Conservation (phyloP, 2,329 filamentous ascomycete genomes). For the Proliferodiscus dingleyae region DNA sequence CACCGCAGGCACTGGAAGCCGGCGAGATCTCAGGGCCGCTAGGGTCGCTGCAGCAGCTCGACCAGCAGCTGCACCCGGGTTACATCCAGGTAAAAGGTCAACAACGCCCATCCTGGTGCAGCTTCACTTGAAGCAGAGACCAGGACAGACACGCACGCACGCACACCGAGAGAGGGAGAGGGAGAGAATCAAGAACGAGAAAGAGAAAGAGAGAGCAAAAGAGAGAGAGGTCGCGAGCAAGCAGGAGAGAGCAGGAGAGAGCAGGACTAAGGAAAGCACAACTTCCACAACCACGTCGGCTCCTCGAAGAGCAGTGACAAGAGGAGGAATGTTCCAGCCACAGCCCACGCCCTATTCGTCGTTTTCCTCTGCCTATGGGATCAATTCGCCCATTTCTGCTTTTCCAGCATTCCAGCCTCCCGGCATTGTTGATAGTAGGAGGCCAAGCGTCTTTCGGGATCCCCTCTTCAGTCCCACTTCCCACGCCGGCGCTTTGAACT, state of each 20-base stretch:
- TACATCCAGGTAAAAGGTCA: no score
- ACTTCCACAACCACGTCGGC: background rate
- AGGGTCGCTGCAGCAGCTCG: no score
- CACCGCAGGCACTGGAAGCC: background rate
- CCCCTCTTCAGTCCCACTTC: constrained; percentile 23
- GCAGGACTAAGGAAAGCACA: background rate
- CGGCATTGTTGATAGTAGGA: constrained; percentile 14
- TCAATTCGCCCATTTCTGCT: constrained; percentile 4
- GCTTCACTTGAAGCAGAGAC: no score
- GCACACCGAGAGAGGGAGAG: no score
- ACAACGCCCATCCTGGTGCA: no score
- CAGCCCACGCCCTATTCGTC: constrained; percentile 27
- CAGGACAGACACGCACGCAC: no score
- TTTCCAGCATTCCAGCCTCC: constrained; percentile 18
- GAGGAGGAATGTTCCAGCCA: constrained; percentile 29
- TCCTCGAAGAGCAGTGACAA: constrained; percentile 1
- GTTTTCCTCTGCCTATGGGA: constrained; percentile 18
- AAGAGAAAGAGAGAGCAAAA: no score
- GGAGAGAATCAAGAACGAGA: no score
- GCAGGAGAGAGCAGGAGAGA: no score
- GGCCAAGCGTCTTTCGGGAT: constrained; percentile 22
- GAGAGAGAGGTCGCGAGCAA: no score
- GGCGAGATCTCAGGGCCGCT: background rate
- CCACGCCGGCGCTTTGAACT: constrained; percentile 4
- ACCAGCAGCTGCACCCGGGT: no score